phyloP scores from a whole-genome alignment of 345 rosid genomes.

The Eucalyptus lansdowneana region DNA sequence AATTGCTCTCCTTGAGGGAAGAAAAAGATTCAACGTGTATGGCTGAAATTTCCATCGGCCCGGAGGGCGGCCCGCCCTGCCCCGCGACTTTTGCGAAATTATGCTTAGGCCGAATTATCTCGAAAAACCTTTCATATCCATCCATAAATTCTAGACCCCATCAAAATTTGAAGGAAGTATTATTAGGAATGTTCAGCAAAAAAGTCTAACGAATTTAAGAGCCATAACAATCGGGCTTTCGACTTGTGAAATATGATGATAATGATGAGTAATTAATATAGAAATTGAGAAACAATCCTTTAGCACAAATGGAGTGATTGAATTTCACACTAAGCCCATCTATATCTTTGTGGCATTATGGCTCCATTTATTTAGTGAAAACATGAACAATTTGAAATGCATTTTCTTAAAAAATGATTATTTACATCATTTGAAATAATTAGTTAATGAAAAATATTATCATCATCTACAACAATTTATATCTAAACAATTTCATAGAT shows the following conservation, averaged over 20 bases:
- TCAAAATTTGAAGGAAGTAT: not conserved
- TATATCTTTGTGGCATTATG: not conserved
- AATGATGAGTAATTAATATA: not conserved
- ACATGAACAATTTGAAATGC: no score
- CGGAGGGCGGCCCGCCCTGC: not conserved
- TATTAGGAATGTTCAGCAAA: not conserved
- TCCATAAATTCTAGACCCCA: not conserved
- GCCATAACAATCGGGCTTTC: not conserved
- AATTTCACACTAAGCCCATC: not conserved
- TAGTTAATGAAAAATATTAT: no score
- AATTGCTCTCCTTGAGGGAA: not conserved
- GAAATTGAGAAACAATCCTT: not conserved
- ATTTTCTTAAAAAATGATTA: no score
- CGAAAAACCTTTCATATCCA: not conserved
- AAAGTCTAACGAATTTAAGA: not conserved
- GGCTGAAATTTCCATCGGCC: not conserved
- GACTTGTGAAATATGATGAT: not conserved
- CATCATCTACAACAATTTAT: no score
- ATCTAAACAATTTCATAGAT: fast-evolving
- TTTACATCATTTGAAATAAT: fast-evolving
- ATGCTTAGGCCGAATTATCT: not conserved
- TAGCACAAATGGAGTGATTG: not conserved
- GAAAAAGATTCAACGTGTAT: not conserved
- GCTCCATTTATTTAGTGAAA: no score
- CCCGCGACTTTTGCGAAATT: not conserved